Evolutionary conservation across 2,329 filamentous ascomycete species (phyloP), one percentile per base, ranked within the genome.

Genomic region (Colletotrichum euphorbiae): DNA sequence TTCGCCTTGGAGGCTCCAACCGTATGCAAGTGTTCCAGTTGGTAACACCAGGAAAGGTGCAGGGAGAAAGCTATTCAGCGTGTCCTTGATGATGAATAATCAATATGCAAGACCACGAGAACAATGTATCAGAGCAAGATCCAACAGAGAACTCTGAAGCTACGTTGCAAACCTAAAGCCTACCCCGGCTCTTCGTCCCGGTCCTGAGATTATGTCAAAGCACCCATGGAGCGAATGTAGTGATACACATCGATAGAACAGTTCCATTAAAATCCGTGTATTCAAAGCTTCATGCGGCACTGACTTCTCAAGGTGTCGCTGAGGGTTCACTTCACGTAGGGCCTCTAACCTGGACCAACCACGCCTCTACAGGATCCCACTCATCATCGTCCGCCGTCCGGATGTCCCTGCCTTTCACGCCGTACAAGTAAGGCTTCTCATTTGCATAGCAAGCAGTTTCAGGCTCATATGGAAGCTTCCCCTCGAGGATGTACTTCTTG

Each of bases 361-460:
- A 69, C 24, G 31, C 50, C 6, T n/a, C 45, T 6, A 69, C 36
- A 2, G 62, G 67, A 24, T 67, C 62, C 43, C 55, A 38, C 5
- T 6, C 45, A 6, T 13, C 56, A 6, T 38, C 13, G 19, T 24
- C n/a, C 2, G 43, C 12, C 19, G 24, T 9, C 13, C 8, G 7
- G n/a, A 46, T 45, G 8, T 15, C 19, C 36, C 46, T 57, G 7
- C 62, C 56, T 56, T 74, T 72, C 5, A 76, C 72, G 0, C 76
- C 79, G 43, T 84, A 83, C 5, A 80, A 71, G 59, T 84, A 85
- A 4, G 83, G 83, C 72, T 84, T 85, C 72, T 80, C 77, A 43
- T 85, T 74, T 2, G 83, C 82, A 69, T 77, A 83, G 62, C 84
- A 86, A 11, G 75, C 74, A 17, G 80, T 84, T 74, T 84, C 83